Conservation (phyloP, 2,329 filamentous ascomycete genomes). For the Ustilaginoidea virens region DNA sequence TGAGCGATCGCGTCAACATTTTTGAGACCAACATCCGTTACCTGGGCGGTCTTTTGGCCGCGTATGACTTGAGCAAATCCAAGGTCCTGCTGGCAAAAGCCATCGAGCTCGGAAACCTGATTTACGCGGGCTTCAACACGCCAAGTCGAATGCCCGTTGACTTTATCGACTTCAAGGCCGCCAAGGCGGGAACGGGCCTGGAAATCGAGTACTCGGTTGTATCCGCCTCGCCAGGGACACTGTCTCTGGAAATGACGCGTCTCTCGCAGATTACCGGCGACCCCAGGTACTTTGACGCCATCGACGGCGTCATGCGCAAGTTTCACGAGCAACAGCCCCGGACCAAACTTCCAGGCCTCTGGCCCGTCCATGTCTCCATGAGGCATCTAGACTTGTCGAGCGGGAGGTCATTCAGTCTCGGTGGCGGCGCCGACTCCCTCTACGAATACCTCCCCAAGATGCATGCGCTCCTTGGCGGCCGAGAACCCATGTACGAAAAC, state of each 20-base stretch:
- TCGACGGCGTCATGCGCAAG: constrained; percentile 51
- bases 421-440: constrained; percentile 35
- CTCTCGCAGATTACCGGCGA: constrained; percentile 55
- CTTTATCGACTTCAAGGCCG: constrained; percentile 10
- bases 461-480: constrained; percentile 50
- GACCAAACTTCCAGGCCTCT: constrained; percentile 57
- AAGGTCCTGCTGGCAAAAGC: constrained; percentile 29
- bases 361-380: constrained; percentile 50
- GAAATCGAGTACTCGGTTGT: constrained; percentile 22
- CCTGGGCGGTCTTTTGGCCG: constrained; percentile 32
- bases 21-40: constrained; percentile 42
- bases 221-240: constrained; percentile 47
- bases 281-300: constrained; percentile 57
- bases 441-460: constrained; percentile 48
- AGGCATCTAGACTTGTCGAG: constrained; percentile 27
- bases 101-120: constrained; percentile 33
- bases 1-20: constrained; percentile 25
- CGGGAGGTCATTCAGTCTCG: constrained; percentile 28
- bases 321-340: constrained; percentile 49
- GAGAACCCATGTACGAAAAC: constrained; percentile 38
- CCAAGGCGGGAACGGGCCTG: constrained; percentile 10
- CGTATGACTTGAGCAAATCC: constrained; percentile 32
- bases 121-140: constrained; percentile 37
- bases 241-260: constrained; percentile 57
- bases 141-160: constrained; percentile 30